These are phyloP conservation scores for Luvunga scandens DNA, from an alignment of 345 rosid genomes.

Conservation along the genomic window DNA sequence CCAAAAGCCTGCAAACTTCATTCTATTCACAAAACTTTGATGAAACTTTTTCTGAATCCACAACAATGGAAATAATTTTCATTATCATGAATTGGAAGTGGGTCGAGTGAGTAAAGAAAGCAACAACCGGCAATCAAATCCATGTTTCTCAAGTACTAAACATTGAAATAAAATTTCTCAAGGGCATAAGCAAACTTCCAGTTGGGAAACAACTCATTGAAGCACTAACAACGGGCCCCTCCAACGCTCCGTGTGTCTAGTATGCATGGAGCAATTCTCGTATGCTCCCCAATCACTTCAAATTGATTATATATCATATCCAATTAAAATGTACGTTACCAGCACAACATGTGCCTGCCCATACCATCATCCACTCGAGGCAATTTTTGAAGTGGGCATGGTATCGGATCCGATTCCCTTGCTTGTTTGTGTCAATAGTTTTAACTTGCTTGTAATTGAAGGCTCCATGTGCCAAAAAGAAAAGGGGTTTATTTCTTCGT, in stretches of 20 bases:
- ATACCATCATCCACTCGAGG: slow-evolving; percentile 14
- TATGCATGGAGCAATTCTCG: slow-evolving; percentile 20
- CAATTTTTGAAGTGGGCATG: slow-evolving; percentile 5
- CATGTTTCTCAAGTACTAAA: slow-evolving; percentile 50
- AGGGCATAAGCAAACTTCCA: slow-evolving; percentile 25
- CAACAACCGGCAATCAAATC: slow-evolving; percentile 47
- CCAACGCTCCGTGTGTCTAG: slow-evolving; percentile 17
- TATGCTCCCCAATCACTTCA: slow-evolving; percentile 26
- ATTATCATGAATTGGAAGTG: slow-evolving; percentile 7
- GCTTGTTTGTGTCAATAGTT: not conserved
- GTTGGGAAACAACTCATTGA: slow-evolving; percentile 54
- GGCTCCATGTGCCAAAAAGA: not conserved
- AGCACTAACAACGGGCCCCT: slow-evolving; percentile 39
- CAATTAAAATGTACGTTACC: slow-evolving; percentile 30
- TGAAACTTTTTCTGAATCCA: slow-evolving; percentile 3
- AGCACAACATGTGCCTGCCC: slow-evolving; percentile 58
- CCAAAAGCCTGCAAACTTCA: slow-evolving; percentile 5
- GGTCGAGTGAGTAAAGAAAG: slow-evolving; percentile 25
- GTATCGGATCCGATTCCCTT: slow-evolving; percentile 9
- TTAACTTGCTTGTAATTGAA: not conserved
- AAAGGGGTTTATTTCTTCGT: not conserved
- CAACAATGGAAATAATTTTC: not conserved
- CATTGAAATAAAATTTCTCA: slow-evolving; percentile 17
- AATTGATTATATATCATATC: slow-evolving; percentile 5
- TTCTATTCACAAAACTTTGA: not conserved